Evolutionary conservation across 768 basidiomycete species (phyloP), one percentile per base, ranked within the genome.

Genomic region (Lentinula sp.): DNA sequence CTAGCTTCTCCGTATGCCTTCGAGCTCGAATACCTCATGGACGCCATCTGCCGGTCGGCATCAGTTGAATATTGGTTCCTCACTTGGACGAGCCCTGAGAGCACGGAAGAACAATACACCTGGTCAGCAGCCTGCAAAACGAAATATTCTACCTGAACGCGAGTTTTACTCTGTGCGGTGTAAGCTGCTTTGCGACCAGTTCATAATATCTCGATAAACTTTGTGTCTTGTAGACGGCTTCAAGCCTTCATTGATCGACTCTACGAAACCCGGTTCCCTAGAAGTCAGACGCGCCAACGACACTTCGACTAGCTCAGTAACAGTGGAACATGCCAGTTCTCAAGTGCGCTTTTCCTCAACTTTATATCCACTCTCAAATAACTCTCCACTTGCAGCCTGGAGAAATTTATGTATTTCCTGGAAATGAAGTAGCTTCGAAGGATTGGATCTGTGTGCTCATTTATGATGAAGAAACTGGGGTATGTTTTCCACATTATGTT

Each of bases 111-210:
- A 83, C 28, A 68, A 61, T 32, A 74, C 76, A 1, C 18, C 46
- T 45, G 72, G 79, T 6, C 71, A 71, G 33, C 69, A 73, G 8
- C 64, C 76, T 66, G 50, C 73, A 63, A 73, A 77, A 66, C 72
- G 80, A 18, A 69, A 66, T 41, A 77, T 77, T 60, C 73, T 84
- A 59, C 84, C 86, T 32, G 84, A 85, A 68, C 79, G 82, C 57
- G 86, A 90, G 65, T 89, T 90, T 71, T 89, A 87, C 69, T 84
- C 87, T n/a, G 83, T 92, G 66, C 80, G 87, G 65, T 92, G 90
- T 91, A 64, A 64, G 86, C 18, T 56, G 46, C 62, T 41, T 37
- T 45, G 51, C 56, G 52, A 54, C 48, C 39, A 46, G 9, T 2
- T 46, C 57, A 41, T 41, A 18, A 23, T 53, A 39, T 6, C 13